phyloP scores from a whole-genome alignment of 768 basidiomycete genomes.

The Tephrocybe rancida region DNA sequence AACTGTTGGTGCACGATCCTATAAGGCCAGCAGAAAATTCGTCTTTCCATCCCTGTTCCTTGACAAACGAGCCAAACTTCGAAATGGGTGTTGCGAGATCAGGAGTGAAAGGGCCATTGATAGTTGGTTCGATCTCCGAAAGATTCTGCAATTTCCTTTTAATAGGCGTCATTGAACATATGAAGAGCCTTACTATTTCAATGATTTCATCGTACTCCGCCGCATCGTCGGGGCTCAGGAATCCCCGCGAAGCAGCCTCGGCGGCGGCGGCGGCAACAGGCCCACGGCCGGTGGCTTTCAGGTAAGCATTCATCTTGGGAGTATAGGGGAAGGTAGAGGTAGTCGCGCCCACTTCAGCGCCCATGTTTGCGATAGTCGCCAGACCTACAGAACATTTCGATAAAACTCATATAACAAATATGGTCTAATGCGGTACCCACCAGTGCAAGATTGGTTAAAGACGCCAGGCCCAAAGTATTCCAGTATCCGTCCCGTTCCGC shows the following conservation, averaged over 20 bases:
- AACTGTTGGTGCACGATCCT: constrained; percentile 99
- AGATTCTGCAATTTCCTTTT: constrained; percentile 59
- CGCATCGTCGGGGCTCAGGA: constrained; percentile 81
- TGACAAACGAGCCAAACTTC: constrained; percentile 78
- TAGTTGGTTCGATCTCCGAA: constrained; percentile 85
- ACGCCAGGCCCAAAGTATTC: constrained; percentile 98
- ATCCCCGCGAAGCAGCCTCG: constrained; percentile 74
- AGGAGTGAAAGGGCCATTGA: constrained; percentile 98
- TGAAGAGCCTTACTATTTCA: constrained; percentile 69
- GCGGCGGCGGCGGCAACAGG: constrained; percentile 89
- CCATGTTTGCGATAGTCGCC: constrained; percentile 98
- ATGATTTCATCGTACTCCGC: constrained; percentile 95
- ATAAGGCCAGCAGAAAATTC: constrained; percentile 90
- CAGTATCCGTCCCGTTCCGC: constrained; percentile 93
- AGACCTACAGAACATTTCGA: constrained; percentile 49
- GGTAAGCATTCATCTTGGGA: constrained; percentile 83
- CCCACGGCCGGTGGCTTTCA: constrained; percentile 86
- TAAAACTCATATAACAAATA: background rate
- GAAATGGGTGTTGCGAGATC: constrained; percentile 95
- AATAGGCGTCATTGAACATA: background rate
- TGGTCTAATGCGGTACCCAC: constrained; percentile 36
- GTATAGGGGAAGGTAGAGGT: constrained; percentile 98
- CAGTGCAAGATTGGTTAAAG: constrained; percentile 87
- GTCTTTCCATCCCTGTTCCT: constrained; percentile 91
- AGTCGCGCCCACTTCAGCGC: constrained; percentile 99